Percentiles rank a stretch among this genome's conserved stretches.
phyloP scores from a whole-genome alignment of 306 rosid genomes.

The Amphicarpaea edgeworthii region DNA sequence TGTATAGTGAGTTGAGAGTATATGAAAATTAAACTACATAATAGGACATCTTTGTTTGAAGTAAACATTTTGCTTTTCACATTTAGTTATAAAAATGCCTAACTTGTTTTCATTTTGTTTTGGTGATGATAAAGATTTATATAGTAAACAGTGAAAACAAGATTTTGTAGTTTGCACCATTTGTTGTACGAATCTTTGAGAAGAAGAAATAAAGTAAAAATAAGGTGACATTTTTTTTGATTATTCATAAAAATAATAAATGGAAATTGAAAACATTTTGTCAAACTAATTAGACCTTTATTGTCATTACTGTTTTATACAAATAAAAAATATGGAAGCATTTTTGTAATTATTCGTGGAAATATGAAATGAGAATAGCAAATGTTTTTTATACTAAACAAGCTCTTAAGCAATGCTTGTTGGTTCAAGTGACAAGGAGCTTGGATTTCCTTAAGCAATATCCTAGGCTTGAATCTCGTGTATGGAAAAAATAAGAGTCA shows the following conservation, averaged over 20 bases:
- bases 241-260: neutral
- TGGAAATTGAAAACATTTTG: neutral
- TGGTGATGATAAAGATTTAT: neutral
- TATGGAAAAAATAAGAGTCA: neutral
- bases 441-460: neutral
- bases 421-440: neutral
- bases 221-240: neutral
- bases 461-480: neutral
- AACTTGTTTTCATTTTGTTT: neutral
- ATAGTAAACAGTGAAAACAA: neutral
- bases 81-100: neutral
- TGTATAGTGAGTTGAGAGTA: neutral
- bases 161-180: neutral
- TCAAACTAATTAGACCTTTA: too few relatives aligned
- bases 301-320: neutral
- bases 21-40: neutral
- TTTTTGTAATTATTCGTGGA: neutral
- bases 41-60: neutral
- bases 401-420: neutral
- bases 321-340: neutral
- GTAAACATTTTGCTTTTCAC: neutral
- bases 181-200: neutral
- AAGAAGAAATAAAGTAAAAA: neutral
- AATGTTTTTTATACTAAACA: neutral
- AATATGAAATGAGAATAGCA: neutral